A percentile compares a stretch with the other conserved stretches of the same genome.
Conservation (phyloP, 2,329 filamentous ascomycete genomes). For the Geosmithia putterillii region DNA sequence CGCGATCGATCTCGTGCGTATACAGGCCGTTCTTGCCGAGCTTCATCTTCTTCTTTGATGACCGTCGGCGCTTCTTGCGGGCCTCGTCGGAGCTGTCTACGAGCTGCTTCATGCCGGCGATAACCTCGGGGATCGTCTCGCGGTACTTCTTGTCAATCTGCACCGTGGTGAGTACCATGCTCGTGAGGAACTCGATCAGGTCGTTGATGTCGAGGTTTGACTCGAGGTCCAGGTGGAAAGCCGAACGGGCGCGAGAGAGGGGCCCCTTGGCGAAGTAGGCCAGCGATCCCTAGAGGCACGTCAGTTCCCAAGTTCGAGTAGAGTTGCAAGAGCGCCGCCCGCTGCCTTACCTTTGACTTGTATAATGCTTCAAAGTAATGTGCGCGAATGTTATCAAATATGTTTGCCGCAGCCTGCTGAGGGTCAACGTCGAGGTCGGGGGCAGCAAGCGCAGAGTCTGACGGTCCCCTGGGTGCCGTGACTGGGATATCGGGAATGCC, state of each 20-base stretch:
- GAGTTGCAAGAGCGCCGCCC: neutral
- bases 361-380: constrained; percentile 50
- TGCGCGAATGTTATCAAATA: constrained; percentile 44
- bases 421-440: constrained; percentile 2
- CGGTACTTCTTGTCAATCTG: constrained; percentile 70
- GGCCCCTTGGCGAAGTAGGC: constrained; percentile 80
- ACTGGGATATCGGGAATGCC: neutral
- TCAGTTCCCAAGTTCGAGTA: neutral
- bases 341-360: constrained; percentile 42
- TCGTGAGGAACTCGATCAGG: constrained; percentile 56
- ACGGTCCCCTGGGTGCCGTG: neutral
- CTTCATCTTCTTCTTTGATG: constrained; percentile 52
- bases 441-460: neutral
- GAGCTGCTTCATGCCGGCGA: constrained; percentile 42
- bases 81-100: constrained; percentile 36
- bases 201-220: constrained; percentile 48
- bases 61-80: constrained; percentile 33
- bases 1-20: constrained; percentile 48
- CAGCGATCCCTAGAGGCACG: constrained; percentile 47
- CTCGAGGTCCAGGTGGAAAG: constrained; percentile 53
- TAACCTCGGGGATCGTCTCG: constrained; percentile 53
- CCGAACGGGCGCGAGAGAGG: constrained; percentile 59
- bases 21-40: constrained; percentile 59
- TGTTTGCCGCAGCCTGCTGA: constrained; percentile 33
- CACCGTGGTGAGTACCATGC: constrained; percentile 51